Percentiles rank a stretch among this genome's conserved stretches.
Evolutionary conservation across 228 moss, liverwort and hornwort genomes (phyloP).

Genomic region (Sphagnum fallax): DNA sequence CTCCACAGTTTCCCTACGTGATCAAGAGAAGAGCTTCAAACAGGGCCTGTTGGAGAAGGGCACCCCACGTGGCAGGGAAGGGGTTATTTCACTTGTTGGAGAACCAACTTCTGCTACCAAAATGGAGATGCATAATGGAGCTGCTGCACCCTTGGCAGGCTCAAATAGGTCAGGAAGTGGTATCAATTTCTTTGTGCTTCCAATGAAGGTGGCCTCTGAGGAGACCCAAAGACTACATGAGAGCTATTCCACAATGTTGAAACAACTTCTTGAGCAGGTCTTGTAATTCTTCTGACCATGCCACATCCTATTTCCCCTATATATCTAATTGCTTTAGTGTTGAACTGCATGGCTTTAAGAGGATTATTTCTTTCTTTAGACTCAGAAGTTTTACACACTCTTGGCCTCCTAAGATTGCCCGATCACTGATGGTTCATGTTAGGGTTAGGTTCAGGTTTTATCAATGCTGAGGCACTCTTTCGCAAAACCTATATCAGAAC

Average conservation of each 20-base stretch:
- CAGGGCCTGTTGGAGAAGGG: constrained; percentile 8
- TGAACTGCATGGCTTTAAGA: too few relatives aligned
- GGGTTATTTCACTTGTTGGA: constrained; percentile 53
- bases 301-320: neutral
- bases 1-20: constrained; percentile 61
- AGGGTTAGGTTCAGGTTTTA: constrained; percentile 39
- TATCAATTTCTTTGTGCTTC: constrained; percentile 79
- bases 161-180: constrained; percentile 24
- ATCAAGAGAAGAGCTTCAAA: constrained; percentile 39
- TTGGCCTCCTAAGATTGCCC: too few relatives aligned
- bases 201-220: constrained; percentile 67
- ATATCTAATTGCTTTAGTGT: too few relatives aligned
- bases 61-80: constrained; percentile 30
- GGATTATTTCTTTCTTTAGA: too few relatives aligned
- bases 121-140: constrained; percentile 19
- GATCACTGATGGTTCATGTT: neutral
- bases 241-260: constrained; percentile 75
- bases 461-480: constrained; percentile 76
- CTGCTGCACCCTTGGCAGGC: constrained; percentile 4
- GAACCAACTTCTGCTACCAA: constrained; percentile 24
- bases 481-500: constrained; percentile 64
- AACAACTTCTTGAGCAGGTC: constrained; percentile 82
- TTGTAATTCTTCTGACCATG: neutral
- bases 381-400: too few relatives aligned
- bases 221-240: constrained; percentile 58